phyloP scores from a whole-genome alignment of 371 early-diverging fungal genomes.

The Choanephora cucurbitarum region DNA sequence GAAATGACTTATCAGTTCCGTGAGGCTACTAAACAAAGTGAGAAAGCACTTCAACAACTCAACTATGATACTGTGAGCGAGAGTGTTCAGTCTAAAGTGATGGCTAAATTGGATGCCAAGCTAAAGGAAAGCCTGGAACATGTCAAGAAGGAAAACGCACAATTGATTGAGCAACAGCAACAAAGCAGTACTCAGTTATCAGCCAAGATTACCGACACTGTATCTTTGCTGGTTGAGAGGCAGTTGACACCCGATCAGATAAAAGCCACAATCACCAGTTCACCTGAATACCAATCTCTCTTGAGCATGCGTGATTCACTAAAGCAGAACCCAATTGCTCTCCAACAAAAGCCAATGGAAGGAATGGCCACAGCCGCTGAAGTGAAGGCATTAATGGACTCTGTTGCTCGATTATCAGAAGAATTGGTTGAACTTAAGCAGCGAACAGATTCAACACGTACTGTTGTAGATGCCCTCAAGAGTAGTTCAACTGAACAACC shows the following conservation, averaged over 20 bases:
- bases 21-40: background rate
- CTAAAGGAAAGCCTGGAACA: background rate
- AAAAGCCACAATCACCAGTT: slow-evolving; percentile 1
- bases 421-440: slow-evolving; percentile 8
- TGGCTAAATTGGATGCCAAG: slow-evolving; percentile 4
- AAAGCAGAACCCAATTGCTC: background rate
- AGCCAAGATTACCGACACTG: background rate
- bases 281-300: slow-evolving; percentile 14
- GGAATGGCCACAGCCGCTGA: background rate
- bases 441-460: background rate
- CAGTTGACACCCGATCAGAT: slow-evolving; percentile 4
- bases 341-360: background rate
- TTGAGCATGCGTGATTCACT: background rate
- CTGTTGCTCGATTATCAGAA: background rate
- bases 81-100: background rate
- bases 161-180: background rate
- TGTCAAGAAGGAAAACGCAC: slow-evolving; percentile 1
- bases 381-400: background rate
- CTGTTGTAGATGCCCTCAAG: slow-evolving; percentile 9
- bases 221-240: slow-evolving; percentile 1
- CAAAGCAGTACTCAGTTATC: background rate
- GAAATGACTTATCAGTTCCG: background rate
- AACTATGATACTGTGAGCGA: background rate
- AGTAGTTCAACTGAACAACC: background rate
- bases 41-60: background rate